Conservation (phyloP, 805 yeast species). For the Myxozyma geophila region DNA sequence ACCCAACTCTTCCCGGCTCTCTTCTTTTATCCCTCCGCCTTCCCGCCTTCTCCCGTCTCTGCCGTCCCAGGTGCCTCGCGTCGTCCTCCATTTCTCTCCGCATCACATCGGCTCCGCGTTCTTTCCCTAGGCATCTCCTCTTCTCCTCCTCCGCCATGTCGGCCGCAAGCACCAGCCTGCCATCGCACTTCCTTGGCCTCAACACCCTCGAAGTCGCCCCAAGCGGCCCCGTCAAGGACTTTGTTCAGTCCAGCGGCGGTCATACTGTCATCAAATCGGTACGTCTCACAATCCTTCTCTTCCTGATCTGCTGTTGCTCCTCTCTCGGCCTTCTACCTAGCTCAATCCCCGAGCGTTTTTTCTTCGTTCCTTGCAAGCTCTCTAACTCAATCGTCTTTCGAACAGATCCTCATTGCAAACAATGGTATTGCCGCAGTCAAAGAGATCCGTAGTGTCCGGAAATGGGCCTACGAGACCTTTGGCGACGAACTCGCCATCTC, state of each 20-base stretch:
- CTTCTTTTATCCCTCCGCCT: constrained; percentile 9
- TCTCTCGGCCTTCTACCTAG: background rate
- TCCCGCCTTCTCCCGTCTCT: constrained; percentile 6
- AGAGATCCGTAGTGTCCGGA: constrained; percentile 94
- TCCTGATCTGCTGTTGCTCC: background rate
- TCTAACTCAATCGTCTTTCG: background rate
- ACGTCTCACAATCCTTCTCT: constrained; percentile 22
- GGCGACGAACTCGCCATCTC: constrained; percentile 92
- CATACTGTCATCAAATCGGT: constrained; percentile 86
- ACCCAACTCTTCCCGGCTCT: constrained; percentile 1
- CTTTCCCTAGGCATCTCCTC: background rate
- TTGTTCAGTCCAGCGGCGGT: constrained; percentile 84
- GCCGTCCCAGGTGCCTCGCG: constrained; percentile 2
- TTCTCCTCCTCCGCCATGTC: constrained; percentile 12
- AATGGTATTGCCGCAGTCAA: constrained; percentile 99
- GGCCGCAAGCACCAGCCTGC: constrained; percentile 24
- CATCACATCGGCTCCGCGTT: constrained; percentile 4
- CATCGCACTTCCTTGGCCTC: constrained; percentile 79
- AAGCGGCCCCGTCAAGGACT: constrained; percentile 72
- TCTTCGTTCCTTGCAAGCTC: background rate
- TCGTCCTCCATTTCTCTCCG: background rate
- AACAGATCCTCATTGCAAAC: constrained; percentile 82
- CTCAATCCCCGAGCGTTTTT: background rate
- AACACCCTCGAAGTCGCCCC: constrained; percentile 79
- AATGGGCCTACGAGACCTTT: constrained; percentile 99